Percentiles rank a stretch among this genome's conserved stretches.
Evolutionary conservation across 257 asterid species (phyloP).

Genomic region (Ehretia macrophylla): DNA sequence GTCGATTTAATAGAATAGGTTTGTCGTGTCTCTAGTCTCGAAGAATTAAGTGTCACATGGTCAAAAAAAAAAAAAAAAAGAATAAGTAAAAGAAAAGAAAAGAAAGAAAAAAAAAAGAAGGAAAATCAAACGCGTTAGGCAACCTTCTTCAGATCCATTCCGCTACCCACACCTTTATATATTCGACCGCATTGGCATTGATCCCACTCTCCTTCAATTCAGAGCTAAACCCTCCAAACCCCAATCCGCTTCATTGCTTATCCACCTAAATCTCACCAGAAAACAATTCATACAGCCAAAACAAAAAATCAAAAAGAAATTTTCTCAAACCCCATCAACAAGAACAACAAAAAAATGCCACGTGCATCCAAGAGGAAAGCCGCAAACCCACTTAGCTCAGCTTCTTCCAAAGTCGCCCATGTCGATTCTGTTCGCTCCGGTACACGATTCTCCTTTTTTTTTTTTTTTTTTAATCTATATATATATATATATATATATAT

Average conservation of each 20-base stretch:
- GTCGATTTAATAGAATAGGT: too few relatives aligned
- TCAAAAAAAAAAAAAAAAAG: too few relatives aligned
- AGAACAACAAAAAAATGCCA: constrained; percentile 30
- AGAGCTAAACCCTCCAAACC: neutral
- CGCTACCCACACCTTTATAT: constrained; percentile 13
- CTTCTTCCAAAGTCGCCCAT: constrained; percentile 42
- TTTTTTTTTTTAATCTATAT: neutral
- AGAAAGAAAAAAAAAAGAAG: neutral
- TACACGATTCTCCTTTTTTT: constrained; percentile 10
- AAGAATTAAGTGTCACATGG: too few relatives aligned
- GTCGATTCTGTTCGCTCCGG: constrained; percentile 55
- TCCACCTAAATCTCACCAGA: constrained; percentile 1
- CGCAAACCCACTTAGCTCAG: constrained; percentile 32
- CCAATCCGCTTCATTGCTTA: constrained; percentile 4
- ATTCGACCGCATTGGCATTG: constrained; percentile 8
- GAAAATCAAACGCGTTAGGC: too few relatives aligned
- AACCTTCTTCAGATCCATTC: neutral
- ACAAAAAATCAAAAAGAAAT: neutral
- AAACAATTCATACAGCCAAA: neutral
- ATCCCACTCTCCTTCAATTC: neutral
- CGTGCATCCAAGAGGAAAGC: constrained; percentile 74
- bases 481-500: neutral
- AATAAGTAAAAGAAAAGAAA: neutral
- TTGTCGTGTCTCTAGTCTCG: too few relatives aligned
- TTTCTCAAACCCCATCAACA: neutral